Conservation (phyloP, 78 protist genomes). For the Goniomonas avonlea region DNA sequence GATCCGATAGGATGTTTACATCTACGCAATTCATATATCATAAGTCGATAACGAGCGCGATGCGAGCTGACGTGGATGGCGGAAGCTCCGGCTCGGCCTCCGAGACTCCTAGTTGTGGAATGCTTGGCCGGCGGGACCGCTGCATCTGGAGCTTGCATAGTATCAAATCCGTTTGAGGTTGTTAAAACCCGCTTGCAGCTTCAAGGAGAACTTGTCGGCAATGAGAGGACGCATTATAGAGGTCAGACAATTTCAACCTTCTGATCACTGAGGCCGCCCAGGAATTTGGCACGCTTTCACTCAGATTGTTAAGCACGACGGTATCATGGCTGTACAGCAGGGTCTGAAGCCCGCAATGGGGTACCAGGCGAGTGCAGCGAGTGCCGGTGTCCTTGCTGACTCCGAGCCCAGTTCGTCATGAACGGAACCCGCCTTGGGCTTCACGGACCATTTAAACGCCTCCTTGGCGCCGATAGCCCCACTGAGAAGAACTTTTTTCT, state of each 20-base stretch:
- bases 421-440: conserved; percentile 44
- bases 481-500: too few relatives aligned
- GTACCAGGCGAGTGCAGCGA: too few relatives aligned
- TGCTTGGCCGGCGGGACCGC: background rate
- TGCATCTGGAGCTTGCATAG: background rate
- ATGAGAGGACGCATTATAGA: background rate
- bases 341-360: background rate
- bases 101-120: too few relatives aligned
- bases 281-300: background rate
- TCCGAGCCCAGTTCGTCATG: conserved; percentile 1
- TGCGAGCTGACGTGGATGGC: too few relatives aligned
- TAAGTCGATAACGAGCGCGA: too few relatives aligned
- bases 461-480: background rate
- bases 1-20: too few relatives aligned
- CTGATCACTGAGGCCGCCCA: background rate
- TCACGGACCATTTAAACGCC: background rate
- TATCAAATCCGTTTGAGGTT: conserved; percentile 30
- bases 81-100: too few relatives aligned
- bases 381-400: too few relatives aligned
- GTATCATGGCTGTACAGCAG: conserved; percentile 6
- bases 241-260: too few relatives aligned
- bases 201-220: conserved; percentile 20
- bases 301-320: background rate
- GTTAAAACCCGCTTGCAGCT: conserved; percentile 30
- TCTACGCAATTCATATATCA: too few relatives aligned